Percentiles rank a stretch among this genome's conserved stretches.
Conservation (phyloP, 306 rosid species). For the Glycine latifolia region DNA sequence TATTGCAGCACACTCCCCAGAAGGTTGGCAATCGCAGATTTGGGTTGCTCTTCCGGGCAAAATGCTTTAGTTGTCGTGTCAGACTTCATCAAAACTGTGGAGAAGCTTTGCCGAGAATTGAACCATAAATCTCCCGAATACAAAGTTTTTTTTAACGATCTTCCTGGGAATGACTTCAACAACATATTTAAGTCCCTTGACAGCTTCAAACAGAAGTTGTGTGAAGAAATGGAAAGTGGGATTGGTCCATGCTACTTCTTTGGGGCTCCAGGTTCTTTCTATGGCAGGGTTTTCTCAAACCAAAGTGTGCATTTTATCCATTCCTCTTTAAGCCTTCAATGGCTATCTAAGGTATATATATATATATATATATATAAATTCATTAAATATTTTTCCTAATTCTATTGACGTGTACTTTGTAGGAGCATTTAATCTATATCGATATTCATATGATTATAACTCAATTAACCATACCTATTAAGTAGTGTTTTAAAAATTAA, state of each 20-base stretch:
- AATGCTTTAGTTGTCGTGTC: constrained; percentile 54
- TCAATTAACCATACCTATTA: too few species aligned
- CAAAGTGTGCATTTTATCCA: constrained; percentile 57
- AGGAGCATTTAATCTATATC: too few species aligned
- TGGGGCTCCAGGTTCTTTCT: constrained; percentile 68
- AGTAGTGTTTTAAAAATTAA: too few species aligned
- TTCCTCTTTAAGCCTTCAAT: constrained; percentile 63
- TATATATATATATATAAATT: too few species aligned
- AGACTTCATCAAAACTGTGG: constrained; percentile 49
- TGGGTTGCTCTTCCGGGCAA: constrained; percentile 74
- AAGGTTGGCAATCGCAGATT: constrained; percentile 60
- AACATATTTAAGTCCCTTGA: constrained; percentile 55
- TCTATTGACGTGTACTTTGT: too few species aligned
- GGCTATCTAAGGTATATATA: constrained; percentile 58
- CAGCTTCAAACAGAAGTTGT: constrained; percentile 41
- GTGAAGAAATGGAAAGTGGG: constrained; percentile 11
- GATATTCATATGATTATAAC: too few species aligned
- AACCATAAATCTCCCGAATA: constrained; percentile 50
- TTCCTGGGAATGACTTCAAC: constrained; percentile 62
- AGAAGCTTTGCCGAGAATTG: constrained; percentile 43
- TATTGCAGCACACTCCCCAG: constrained; percentile 19
- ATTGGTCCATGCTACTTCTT: constrained; percentile 54
- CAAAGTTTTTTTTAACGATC: constrained; percentile 54
- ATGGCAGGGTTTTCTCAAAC: constrained; percentile 52
- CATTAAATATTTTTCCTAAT: too few species aligned